phyloP scores from a whole-genome alignment of 2,329 filamentous ascomycete species.

The Apiospora saccharicola region DNA sequence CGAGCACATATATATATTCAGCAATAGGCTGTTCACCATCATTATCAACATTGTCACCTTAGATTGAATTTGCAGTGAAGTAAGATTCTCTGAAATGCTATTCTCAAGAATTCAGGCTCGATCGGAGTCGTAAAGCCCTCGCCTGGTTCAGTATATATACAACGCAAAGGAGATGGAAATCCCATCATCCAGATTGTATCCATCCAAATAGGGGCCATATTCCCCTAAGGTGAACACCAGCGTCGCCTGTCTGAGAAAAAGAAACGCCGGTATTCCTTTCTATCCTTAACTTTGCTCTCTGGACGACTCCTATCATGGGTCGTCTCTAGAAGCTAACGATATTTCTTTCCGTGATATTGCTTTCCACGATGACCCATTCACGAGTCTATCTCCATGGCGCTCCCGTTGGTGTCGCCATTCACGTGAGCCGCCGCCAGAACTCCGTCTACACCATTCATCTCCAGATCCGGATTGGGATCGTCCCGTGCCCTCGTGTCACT shows the following conservation, averaged over 20 bases:
- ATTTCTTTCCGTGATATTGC: too few species aligned
- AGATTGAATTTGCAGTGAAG: neutral
- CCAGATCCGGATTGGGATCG: constrained; percentile 26
- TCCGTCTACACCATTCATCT: constrained; percentile 37
- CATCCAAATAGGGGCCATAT: neutral
- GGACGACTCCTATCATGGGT: neutral
- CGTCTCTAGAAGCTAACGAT: neutral
- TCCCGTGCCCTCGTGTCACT: constrained; percentile 51
- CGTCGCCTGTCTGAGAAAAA: neutral
- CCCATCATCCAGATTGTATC: neutral
- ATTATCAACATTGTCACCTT: neutral
- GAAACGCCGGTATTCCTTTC: constrained; percentile 23
- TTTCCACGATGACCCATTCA: constrained; percentile 30
- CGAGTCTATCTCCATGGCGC: constrained; percentile 56
- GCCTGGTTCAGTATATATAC: neutral
- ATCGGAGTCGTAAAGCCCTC: neutral
- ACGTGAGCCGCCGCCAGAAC: neutral
- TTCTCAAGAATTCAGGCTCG: neutral
- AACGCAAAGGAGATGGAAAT: neutral
- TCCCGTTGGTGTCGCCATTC: constrained; percentile 40
- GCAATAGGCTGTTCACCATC: constrained; percentile 7
- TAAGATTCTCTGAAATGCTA: neutral
- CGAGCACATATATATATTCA: neutral
- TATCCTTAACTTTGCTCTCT: constrained; percentile 15
- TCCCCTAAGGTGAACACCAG: neutral